Evolutionary conservation across 768 basidiomycete species (phyloP), one percentile per base, ranked within the genome.

Genomic region (Lentinula lateritia): DNA sequence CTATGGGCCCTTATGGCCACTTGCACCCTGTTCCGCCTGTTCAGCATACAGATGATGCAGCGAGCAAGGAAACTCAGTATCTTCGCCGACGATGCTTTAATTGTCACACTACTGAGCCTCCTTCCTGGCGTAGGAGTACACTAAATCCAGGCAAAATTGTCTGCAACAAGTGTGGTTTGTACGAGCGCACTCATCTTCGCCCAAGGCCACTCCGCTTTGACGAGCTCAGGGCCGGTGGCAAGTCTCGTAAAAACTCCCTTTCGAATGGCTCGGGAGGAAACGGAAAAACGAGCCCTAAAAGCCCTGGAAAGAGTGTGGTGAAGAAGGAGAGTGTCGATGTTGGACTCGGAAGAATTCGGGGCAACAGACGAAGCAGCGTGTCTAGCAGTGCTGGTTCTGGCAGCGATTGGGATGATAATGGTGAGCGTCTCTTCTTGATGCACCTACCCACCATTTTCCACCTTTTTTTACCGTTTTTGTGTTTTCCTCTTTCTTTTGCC

Each of bases 71-170:
- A 72, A 94, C 92, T 0, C 92, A 94, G 75, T 93, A 92, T 71
- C 87, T 94, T 60, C 89, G 92, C 23, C 82, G 92, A 42, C 81
- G 91, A 8, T 94, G 92, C 76, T 91, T 89, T 80, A 94, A 94
- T 75, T 94, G 92, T 76, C 92, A 92, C 70, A 92, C 92, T 18
- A 94, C 92, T 1, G 92, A 94, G 71, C 92, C 92, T 0, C 92
- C 92, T 6, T 87, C 85, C 28, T 94, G 92, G 92, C 87, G 92
- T 58, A 85, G 92, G 50, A 88, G 86, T 35, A 93, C 92, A 5
- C 87, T 94, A 69, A 92, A 92, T 73, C 90, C 90, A 0, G 92
- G 92, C 65, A 94, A 94, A 75, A 94, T 94, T 69, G 92, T 94
- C 50, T 94, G 92, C 82, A 94, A 94, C 82, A 94, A 94, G 78